Conservation (phyloP, 1,139 yeast species). For the Blastobotrys buckinghamii region DNA sequence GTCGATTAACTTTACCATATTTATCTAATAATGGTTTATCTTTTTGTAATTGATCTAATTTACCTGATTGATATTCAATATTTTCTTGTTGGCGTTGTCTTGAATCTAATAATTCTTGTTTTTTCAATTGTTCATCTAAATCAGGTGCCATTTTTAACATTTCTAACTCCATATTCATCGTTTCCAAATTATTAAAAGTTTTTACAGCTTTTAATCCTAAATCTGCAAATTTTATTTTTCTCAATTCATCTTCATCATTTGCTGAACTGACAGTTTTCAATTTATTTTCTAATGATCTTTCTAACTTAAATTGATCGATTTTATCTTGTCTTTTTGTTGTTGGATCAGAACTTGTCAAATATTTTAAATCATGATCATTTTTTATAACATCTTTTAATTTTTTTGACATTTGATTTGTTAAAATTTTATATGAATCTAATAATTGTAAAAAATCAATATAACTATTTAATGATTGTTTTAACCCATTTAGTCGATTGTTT, state of each 20-base stretch:
- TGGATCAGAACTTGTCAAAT: slow-evolving; percentile 41
- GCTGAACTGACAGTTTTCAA: slow-evolving; percentile 27
- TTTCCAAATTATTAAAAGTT: slow-evolving; percentile 50
- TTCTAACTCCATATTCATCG: slow-evolving; percentile 51
- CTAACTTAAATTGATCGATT: slow-evolving; percentile 60
- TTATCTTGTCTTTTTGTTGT: slow-evolving; percentile 60
- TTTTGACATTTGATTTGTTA: slow-evolving; percentile 18
- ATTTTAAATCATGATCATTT: slow-evolving; percentile 17
- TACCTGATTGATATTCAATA: slow-evolving; percentile 7
- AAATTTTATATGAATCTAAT: slow-evolving; percentile 22
- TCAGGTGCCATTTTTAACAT: slow-evolving; percentile 36
- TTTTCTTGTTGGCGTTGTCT: not conserved
- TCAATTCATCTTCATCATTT: slow-evolving; percentile 55
- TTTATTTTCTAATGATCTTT: slow-evolving; percentile 44
- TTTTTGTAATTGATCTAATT: slow-evolving; percentile 1
- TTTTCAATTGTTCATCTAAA: slow-evolving; percentile 2
- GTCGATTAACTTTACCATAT: slow-evolving; percentile 68
- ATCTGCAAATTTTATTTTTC: slow-evolving; percentile 51
- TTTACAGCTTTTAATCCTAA: slow-evolving; percentile 47
- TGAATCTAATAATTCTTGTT: not conserved
- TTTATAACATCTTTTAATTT: slow-evolving; percentile 13
- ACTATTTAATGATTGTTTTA: slow-evolving; percentile 19
- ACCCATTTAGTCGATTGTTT: slow-evolving; percentile 17
- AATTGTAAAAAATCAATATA: slow-evolving; percentile 25
- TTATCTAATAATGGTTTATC: slow-evolving; percentile 12